Base-by-base conservation (phyloP, 345 rosid species). In the Salix exigua region DNA sequence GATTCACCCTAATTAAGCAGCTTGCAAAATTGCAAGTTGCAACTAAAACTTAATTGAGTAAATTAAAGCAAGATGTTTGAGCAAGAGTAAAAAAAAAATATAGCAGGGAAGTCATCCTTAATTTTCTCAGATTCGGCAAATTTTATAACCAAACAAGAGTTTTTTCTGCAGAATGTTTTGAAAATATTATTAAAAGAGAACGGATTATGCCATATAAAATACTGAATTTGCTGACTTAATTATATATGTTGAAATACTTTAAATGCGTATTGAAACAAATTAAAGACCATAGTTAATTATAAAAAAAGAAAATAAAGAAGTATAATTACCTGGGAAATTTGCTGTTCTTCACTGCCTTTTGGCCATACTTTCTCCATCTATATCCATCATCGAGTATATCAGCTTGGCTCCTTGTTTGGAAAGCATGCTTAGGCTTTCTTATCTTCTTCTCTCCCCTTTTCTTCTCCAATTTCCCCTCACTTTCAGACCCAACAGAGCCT, bases 381-480 rank as follows among this genome's bases (percentile, higher is more conserved):
- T 91, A 93, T 19, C 98, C 98, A 88, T 93, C 98, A 77, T 93
- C 98, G 42, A 93, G 94, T 23, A 93, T 87, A 87, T 93, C 98
- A 38, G 91, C 98, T 74, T 88, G 94, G 80, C 97, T 93, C 71
- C 98, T 87, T 26, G 98, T 91, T 75, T 93, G 92, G 79, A 93
- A 93, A 81, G 97, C 97, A 77, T 70, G 89, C 82, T 82, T 90
- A 17, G 86, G 86, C 75, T 89, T 91, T 75, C 80, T 85, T 10
- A 79, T 72, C 86, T 91, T 91, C 82, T 87, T 91, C 48, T 77
- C 83, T n/a, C 73, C 84, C n/a, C 85, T 88, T 61, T 71, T 84
- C 73, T 86, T 89, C 31, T 68, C 80, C 18, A 71, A 11, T 48
- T 18, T 50, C 73, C 73, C 85, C 30, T 38, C 19, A 51, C 33